These are phyloP conservation scores for Mycena citricolor DNA, from an alignment of 1,284 basidiomycete species.

Conservation along the genomic window DNA sequence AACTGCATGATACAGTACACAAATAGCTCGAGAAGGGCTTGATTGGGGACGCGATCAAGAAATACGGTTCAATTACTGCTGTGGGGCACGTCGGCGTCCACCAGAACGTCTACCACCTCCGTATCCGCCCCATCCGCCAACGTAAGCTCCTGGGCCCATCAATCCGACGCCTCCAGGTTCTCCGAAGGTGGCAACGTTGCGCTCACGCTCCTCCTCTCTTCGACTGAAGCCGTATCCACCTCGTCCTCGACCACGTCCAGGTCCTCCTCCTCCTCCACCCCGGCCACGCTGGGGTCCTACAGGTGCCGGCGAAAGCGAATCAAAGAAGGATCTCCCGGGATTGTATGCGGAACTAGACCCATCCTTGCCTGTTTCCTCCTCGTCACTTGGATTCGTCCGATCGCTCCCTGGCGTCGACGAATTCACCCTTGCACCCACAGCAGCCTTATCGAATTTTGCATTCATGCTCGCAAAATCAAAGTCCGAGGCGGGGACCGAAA, in stretches of 20 bases:
- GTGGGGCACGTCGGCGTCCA: no score
- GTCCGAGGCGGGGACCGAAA: slow-evolving; percentile 67
- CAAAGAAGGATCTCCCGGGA: slow-evolving; percentile 76
- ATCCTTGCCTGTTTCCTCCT: slow-evolving; percentile 33
- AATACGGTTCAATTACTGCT: no score
- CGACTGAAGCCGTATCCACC: slow-evolving; percentile 60
- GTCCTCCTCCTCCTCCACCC: slow-evolving; percentile 36
- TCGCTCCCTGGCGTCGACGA: slow-evolving; percentile 24
- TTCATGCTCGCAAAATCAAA: slow-evolving; percentile 77
- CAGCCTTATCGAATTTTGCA: slow-evolving; percentile 73
- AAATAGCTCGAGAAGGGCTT: no score
- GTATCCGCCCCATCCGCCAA: slow-evolving; percentile 48
- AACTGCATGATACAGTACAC: no score
- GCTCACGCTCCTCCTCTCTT: slow-evolving; percentile 75
- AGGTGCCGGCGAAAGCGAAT: slow-evolving; percentile 57
- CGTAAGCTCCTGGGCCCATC: slow-evolving; percentile 61
- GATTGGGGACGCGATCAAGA: no score
- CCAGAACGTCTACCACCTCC: slow-evolving; percentile 30
- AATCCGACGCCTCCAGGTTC: slow-evolving; percentile 75
- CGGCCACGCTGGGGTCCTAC: slow-evolving; percentile 30
- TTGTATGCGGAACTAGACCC: slow-evolving; percentile 57
- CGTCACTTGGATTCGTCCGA: slow-evolving; percentile 31
- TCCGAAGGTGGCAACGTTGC: slow-evolving; percentile 80
- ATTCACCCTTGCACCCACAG: slow-evolving; percentile 35
- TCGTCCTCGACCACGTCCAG: slow-evolving; percentile 45